Base-by-base conservation (phyloP, 2,329 filamentous ascomycete genomes). In the Macrophomina phaseolina region DNA sequence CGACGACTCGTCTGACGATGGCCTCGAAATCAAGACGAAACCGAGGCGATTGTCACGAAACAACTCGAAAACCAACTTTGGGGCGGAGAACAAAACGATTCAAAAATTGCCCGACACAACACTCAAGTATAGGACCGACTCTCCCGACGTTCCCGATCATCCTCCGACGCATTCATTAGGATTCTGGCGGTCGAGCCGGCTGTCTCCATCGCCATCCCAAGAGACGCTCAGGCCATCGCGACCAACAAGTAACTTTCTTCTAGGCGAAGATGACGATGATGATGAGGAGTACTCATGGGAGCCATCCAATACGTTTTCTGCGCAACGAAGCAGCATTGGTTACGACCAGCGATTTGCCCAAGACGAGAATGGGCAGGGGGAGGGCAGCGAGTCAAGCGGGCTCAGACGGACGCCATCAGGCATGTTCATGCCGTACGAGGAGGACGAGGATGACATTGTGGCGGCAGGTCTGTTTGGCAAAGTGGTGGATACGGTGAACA, bases 361-460 rank as follows among this genome's bases (percentile, higher is more conserved):
- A 36, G 67, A 46, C 68, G 82, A 86, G 61, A 79, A 85, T 3
- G 79, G 80, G 11, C 75, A 75, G 30, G 67, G 71, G n/a, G 66
- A 64, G 5, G 40, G 30, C 12, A 51, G 70, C 7, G 69, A 73
- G 53, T 70, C 72, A 3, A 76, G 77, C 18, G 89, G 89, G 63
- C 89, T 96, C 83, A 88, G 90, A 69, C 86, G 93, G 71, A 96
- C 92, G 23, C 84, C 89, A 61, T 95, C 92, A 46, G 93, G 93
- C 71, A 96, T 97, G 92, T 91, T 97, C 73, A 94, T 96, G 91
- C 92, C 93, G 7, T 91, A 90, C 72, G 91, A 93, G 71, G 90
- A 93, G 71, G 88, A 88, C 68, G 91, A 93, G 70, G 82, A 85
- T 63, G 84, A 87, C 78, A 75, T 84, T 49, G 78, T 81, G 3